phyloP scores from a whole-genome alignment of 2,329 filamentous ascomycete genomes.

The Nannizziopsis barbatae region DNA sequence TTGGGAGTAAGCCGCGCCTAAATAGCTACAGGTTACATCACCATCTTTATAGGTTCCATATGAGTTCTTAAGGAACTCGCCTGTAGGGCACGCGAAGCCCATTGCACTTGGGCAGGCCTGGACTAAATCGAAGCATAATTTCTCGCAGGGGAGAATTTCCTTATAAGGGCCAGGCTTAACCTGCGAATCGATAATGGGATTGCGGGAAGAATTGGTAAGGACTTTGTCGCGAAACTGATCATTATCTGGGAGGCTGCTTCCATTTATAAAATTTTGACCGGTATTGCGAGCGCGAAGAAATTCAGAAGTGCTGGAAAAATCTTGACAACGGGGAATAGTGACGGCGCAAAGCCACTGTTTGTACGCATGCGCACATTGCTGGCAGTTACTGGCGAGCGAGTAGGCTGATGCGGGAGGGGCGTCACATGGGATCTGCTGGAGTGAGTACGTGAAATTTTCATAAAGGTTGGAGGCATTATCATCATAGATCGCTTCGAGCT shows the following conservation, averaged over 20 bases:
- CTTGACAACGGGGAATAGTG: slow-evolving; percentile 81
- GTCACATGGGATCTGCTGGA: slow-evolving; percentile 79
- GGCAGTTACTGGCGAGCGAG: slow-evolving; percentile 66
- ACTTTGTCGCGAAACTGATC: slow-evolving; percentile 26
- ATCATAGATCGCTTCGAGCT: slow-evolving; percentile 67
- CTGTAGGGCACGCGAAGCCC: slow-evolving; percentile 61
- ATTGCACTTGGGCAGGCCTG: slow-evolving; percentile 70
- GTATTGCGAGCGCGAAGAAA: slow-evolving; percentile 62
- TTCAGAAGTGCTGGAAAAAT: slow-evolving; percentile 51
- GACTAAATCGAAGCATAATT: slow-evolving; percentile 77
- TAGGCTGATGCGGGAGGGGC: slow-evolving; percentile 62
- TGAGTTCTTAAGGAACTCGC: slow-evolving; percentile 38
- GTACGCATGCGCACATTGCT: slow-evolving; percentile 68
- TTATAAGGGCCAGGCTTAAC: slow-evolving; percentile 84
- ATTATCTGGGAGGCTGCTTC: slow-evolving; percentile 27
- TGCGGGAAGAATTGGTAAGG: slow-evolving; percentile 51
- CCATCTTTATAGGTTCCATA: slow-evolving; percentile 38
- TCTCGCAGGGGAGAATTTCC: slow-evolving; percentile 77
- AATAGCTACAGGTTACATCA: slow-evolving; percentile 49
- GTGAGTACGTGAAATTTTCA: slow-evolving; percentile 64
- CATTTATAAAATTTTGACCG: slow-evolving; percentile 58
- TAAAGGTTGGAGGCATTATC: slow-evolving; percentile 58
- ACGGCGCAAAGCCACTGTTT: slow-evolving; percentile 93
- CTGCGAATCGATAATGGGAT: slow-evolving; percentile 56
- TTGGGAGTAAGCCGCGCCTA: slow-evolving; percentile 47